Evolutionary conservation across 2,329 filamentous ascomycete genomes (phyloP), one percentile per base, ranked within the genome.

Genomic region (Xylaria sp.): DNA sequence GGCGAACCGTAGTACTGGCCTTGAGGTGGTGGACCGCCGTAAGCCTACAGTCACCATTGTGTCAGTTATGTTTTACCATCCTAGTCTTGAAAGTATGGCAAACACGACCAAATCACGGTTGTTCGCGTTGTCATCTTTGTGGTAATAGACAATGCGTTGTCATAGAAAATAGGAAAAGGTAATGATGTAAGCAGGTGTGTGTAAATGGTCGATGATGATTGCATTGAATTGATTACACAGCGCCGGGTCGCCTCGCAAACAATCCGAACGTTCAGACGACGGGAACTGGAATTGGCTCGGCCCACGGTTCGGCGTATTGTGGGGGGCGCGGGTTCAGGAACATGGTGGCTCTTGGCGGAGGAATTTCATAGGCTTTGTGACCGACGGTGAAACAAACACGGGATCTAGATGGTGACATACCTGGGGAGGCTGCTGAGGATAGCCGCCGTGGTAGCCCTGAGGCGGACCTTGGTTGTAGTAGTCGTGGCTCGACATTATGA

Each of bases 351-450:
- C 64, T 69, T 63, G 66, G 60, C 59, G 34, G 36, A 46, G 34
- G 55, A n/a, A 59, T 20, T 55, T 59, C 56, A 63, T 45, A 50
- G 58, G 59, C 30, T 57, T 50, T 59, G 61, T 39, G 39, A 69
- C 70, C 55, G 43, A 65, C 57, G 39, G 48, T 59, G 62, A 67
- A 39, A 64, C 48, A 43, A 23, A 32, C 7, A 20, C 2, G 62
- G 45, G 43, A 36, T 30, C 28, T 43, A 34, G 32, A 61, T 52
- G 48, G 59, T 60, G 34, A 78, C 81, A 72, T 76, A 84, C 82
- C 74, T 79, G 80, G 45, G 78, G 82, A 72, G 82, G 82, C 63
- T 82, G 81, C 70, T 82, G 81, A 61, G 81, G 81, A 64, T 81
- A 80, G 41, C 60, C 60, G 32, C 45, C 59, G 60, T 77, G 71